Evolutionary conservation across 108 stramenopile genomes (phyloP), one percentile per base, ranked within the genome.

Genomic region (Chaetoceros tenuissimus): DNA sequence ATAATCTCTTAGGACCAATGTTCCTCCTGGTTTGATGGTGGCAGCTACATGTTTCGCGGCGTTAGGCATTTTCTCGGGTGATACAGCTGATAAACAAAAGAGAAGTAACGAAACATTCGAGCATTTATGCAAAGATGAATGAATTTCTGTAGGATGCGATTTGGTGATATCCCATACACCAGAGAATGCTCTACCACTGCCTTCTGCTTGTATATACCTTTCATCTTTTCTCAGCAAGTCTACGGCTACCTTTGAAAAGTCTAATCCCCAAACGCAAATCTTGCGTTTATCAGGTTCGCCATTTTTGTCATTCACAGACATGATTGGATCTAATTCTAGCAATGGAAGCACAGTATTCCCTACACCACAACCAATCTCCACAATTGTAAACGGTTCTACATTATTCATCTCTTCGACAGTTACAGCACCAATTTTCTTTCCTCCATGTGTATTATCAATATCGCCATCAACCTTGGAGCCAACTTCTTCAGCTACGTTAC

Each of bases 331-430:
- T 17, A n/a, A 29, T 54, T 78, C 77, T 30, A 82, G 43, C 53
- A 89, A 56, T 13, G 92, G 92, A 26, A 87, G 57, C 30, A 85
- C 48, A 17, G 87, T 83, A 57, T 87, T 90, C n/a, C 94, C 94
- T 7, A 90, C 88, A 3, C 94, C 94, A 64, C 94, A 90, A 19
- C 94, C 94, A 46, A 95, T 69, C 70, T 95, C 94, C 7, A 90
- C 76, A 57, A 89, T 48, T 23, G 44, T 31, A 17, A 63, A 31
- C 0, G n/a, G 53, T 0, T 48, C 48, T 0, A 26, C 47, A 13
- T 53, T n/a, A 1, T 22, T 63, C n/a, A 29, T 50, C 27, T 53
- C 31, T 13, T 48, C 26, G 25, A 49, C 18, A 20, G 18, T n/a
- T n/a, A n/a, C n/a, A n/a, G n/a, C n/a, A n/a, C n/a, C n/a, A n/a